Evolutionary conservation across 2,329 filamentous ascomycete genomes (phyloP), one percentile per base, ranked within the genome.

Genomic region (Decorospora gaudefroyi): DNA sequence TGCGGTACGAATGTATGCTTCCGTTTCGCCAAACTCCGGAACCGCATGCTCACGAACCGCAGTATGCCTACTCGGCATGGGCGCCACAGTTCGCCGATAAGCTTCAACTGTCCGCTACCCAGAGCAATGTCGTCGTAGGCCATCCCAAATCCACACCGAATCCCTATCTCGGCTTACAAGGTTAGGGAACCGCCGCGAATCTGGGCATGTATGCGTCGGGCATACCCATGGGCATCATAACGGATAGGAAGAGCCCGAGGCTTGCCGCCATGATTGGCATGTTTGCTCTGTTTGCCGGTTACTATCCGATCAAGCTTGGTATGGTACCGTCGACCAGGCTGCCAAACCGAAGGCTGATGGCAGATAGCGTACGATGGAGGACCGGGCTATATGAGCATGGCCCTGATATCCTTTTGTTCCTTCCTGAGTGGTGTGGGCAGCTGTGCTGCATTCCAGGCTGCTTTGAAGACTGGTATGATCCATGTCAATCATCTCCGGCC

Each of bases 51-150:
- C 46, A 70, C 48, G 36, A 23, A 11, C 37, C 26, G 35, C 65
- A 96, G 90, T 97, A 99, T 82, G 92, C 91, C 66, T 99, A 96
- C 73, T 96, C 90, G 42, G 92, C 92, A 72, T 99, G 93, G 91
- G 90, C 89, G 10, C 93, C 93, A 13, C 91, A 96, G 72, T 96
- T 96, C 67, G 90, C 91, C 35, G 85, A 95, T 63, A 85, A 82
- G 59, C 78, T 99, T 60, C 84, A 87, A 67, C 82, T 97, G 49
- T 90, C 90, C 10, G 87, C 93, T n/a, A 97, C 92, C 2, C 80
- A 96, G 70, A 90, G 84, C 72, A 97, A 99, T 72, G 72, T 97
- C 55, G 91, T 99, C 65, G 91, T 86, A 76, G 67, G 81, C 64
- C 27, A 21, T 8, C 47, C 30, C 34, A 6, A 31, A 11, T 6